Evolutionary conservation across 2,329 filamentous ascomycete genomes (phyloP).

Genomic region (Bertia moriformis): DNA sequence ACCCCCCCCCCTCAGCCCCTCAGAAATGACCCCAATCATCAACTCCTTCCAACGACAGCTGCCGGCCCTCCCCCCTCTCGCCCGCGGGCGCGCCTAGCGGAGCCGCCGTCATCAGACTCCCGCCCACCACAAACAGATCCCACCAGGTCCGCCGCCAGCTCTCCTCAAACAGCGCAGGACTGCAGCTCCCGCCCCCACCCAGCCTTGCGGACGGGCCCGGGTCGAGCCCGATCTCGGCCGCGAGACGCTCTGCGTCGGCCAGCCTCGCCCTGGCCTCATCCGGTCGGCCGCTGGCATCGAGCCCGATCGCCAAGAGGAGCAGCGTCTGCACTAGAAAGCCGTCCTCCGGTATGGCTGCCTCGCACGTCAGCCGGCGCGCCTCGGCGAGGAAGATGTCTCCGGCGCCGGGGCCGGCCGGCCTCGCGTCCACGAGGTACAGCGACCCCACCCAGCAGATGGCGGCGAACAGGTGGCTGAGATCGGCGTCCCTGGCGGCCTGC

Average conservation of each 20-base stretch:
- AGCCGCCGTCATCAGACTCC: too few species aligned
- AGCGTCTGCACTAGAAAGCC: constrained; percentile 64
- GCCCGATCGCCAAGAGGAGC: constrained; percentile 59
- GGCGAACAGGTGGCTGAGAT: constrained; percentile 32
- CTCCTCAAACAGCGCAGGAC: constrained; percentile 63
- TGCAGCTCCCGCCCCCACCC: constrained; percentile 48
- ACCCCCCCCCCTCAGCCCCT: too few species aligned
- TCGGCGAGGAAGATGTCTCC: constrained; percentile 43
- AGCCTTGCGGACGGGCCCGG: constrained; percentile 48
- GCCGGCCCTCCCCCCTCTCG: too few species aligned
- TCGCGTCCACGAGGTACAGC: constrained; percentile 34
- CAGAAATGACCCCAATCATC: too few species aligned
- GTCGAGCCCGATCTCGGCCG: constrained; percentile 65
- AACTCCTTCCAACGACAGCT: too few species aligned
- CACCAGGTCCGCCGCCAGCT: constrained; percentile 84
- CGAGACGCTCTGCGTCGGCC: constrained; percentile 51
- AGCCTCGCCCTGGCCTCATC: constrained; percentile 55
- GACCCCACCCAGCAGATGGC: constrained; percentile 42
- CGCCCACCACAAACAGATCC: constrained; percentile 38
- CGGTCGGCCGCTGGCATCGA: constrained; percentile 65
- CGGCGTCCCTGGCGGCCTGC: constrained; percentile 28
- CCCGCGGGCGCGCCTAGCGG: too few species aligned
- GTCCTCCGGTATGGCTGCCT: constrained; percentile 32
- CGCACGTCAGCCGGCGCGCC: constrained; percentile 32
- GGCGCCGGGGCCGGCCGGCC: constrained; percentile 24